A percentile compares a stretch with the other conserved stretches of the same genome.
These are phyloP conservation scores for Beauveria brongniartii DNA, from an alignment of 2,329 filamentous ascomycete species.

Conservation along the genomic window DNA sequence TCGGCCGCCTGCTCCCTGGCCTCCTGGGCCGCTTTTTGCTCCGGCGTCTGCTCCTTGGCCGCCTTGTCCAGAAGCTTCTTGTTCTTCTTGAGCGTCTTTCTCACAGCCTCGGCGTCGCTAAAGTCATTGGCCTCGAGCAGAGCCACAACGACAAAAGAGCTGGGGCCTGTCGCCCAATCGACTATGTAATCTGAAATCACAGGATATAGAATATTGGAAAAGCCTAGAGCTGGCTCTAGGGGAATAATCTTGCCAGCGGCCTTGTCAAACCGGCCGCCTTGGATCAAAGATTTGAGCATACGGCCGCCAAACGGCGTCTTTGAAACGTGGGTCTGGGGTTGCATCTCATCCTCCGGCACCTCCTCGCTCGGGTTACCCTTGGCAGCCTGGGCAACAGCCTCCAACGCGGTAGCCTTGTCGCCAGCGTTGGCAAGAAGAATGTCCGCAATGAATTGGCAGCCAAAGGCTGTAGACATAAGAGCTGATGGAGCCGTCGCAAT, in stretches of 20 bases:
- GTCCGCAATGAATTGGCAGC: constrained; percentile 79
- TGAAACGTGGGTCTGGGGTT: constrained; percentile 46
- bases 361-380: constrained; percentile 43
- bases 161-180: constrained; percentile 77
- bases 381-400: constrained; percentile 59
- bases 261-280: constrained; percentile 79
- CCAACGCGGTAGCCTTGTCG: constrained; percentile 67
- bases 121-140: constrained; percentile 71
- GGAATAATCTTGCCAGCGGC: constrained; percentile 61
- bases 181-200: constrained; percentile 67
- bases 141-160: constrained; percentile 78
- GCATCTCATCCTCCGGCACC: constrained; percentile 32
- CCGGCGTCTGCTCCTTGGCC: constrained; percentile 48
- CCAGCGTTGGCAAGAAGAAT: constrained; percentile 68
- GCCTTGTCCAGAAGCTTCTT: constrained; percentile 64
- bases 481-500: constrained; percentile 60
- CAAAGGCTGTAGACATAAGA: constrained; percentile 68
- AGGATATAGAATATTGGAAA: constrained; percentile 74
- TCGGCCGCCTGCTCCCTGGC: constrained; percentile 38
- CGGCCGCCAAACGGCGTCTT: constrained; percentile 59
- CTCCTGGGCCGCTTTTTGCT: constrained; percentile 44
- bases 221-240: constrained; percentile 68
- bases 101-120: constrained; percentile 55
- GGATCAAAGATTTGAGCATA: constrained; percentile 85
- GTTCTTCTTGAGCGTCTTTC: constrained; percentile 63